Conservation (phyloP, 257 asterid species). For the Ilex asprella region DNA sequence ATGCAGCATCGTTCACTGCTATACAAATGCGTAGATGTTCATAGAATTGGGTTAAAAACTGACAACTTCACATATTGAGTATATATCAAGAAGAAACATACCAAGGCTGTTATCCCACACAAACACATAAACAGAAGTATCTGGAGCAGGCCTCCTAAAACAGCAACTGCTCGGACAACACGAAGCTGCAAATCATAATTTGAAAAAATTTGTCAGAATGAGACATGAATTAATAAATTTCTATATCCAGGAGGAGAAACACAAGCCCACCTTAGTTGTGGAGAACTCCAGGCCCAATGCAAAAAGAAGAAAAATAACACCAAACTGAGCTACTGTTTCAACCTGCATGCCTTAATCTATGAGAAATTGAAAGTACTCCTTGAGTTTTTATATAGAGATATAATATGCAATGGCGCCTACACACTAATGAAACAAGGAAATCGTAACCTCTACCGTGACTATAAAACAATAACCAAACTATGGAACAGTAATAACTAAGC, state of each 20-base stretch:
- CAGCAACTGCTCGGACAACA: slow-evolving; percentile 74
- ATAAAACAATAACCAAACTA: background rate
- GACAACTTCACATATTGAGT: background rate
- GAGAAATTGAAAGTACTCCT: slow-evolving; percentile 4
- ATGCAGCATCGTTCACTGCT: background rate
- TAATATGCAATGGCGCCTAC: too few relatives aligned
- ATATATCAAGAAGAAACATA: slow-evolving; percentile 20
- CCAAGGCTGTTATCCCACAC: slow-evolving; percentile 76
- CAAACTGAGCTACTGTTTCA: slow-evolving; percentile 86
- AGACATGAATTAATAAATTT: slow-evolving; percentile 8
- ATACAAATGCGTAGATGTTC: background rate
- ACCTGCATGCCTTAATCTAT: slow-evolving; percentile 39
- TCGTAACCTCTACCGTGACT: background rate
- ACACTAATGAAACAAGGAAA: background rate
- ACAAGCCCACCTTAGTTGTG: slow-evolving; percentile 56
- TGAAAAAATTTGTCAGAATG: slow-evolving; percentile 5
- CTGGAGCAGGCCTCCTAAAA: slow-evolving; percentile 79
- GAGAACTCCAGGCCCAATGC: slow-evolving; percentile 89
- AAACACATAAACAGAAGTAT: slow-evolving; percentile 77
- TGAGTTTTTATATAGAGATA: too few relatives aligned
- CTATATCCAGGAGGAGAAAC: slow-evolving; percentile 8
- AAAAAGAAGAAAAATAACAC: slow-evolving; percentile 83
- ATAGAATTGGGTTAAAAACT: background rate
- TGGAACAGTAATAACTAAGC: background rate
- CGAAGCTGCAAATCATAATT: slow-evolving; percentile 52